A percentile compares a stretch with the other conserved stretches of the same genome.
Conservation (phyloP, 108 stramenopile genomes). For the Cyclostephanos invisitatus region DNA sequence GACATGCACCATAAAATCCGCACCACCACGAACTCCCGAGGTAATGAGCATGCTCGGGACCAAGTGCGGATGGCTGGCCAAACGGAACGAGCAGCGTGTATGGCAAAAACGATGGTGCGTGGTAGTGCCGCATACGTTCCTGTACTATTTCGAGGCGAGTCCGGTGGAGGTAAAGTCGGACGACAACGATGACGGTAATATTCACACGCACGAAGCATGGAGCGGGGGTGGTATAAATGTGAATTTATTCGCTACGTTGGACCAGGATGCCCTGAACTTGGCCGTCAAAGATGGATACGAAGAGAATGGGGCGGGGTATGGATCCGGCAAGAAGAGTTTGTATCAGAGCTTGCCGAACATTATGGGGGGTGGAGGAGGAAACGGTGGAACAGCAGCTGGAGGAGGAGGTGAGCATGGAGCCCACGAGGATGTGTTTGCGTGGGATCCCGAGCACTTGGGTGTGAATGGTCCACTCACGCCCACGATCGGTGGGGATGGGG, state of each 20-base stretch:
- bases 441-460: slow-evolving; percentile 9
- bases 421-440: slow-evolving; percentile 4
- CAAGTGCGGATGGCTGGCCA: slow-evolving; percentile 89
- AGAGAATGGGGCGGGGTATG: slow-evolving; percentile 27
- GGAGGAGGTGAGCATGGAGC: background rate
- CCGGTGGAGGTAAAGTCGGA: slow-evolving; percentile 56
- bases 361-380: slow-evolving; percentile 4
- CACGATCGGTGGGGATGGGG: slow-evolving; percentile 5
- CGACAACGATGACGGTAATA: slow-evolving; percentile 17
- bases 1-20: slow-evolving; percentile 88
- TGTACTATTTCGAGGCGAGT: slow-evolving; percentile 92
- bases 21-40: slow-evolving; percentile 86
- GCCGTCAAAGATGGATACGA: slow-evolving; percentile 71
- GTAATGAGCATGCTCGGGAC: slow-evolving; percentile 72
- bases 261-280: slow-evolving; percentile 73
- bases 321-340: slow-evolving; percentile 16
- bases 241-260: slow-evolving; percentile 51
- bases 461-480: background rate
- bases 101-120: slow-evolving; percentile 96
- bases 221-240: slow-evolving; percentile 51
- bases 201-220: slow-evolving; percentile 21
- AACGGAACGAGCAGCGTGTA: slow-evolving; percentile 92
- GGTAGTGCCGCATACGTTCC: slow-evolving; percentile 93
- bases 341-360: slow-evolving; percentile 40
- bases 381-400: slow-evolving; percentile 18